Evolutionary conservation across 768 basidiomycete species (phyloP), one percentile per base, ranked within the genome.

Genomic region (Macrolepiota albuminosa): DNA sequence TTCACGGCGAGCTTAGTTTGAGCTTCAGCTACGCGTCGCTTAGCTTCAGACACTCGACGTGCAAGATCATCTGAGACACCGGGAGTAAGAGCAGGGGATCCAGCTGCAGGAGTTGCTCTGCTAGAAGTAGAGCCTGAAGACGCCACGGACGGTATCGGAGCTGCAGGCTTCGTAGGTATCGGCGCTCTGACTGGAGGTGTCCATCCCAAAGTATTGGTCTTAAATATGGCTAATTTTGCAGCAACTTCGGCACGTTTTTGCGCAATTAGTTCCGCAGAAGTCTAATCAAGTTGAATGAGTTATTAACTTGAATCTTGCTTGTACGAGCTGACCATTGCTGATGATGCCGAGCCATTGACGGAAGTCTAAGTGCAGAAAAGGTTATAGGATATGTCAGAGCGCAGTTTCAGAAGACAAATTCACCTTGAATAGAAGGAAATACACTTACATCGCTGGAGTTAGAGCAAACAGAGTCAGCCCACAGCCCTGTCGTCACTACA

Each of bases 211-310:
- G 74, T 70, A 24, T 71, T 71, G 48, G 72, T 78, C 70, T 81
- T 84, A 81, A 92, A 87, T 2, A 86, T 85, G 2, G 93, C 93
- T 26, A 91, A 79, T 71, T 93, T 94, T 16, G 93, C 93, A 11
- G 88, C 81, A 62, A 95, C 87, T 72, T 93, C 89, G 6, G 91
- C 90, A 42, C 87, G 81, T 73, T 91, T 91, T 73, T 89, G 88
- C 24, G 88, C 87, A 57, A 93, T 92, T 66, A 91, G 81, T 34
- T 83, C 88, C 64, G 84, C 83, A 56, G 61, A 45, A 2, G 54
- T 24, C 64, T 63, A 45, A 29, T 29, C 31, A 43, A 43, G 10
- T 43, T 34, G 10, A 10, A 9, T 59, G 33, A 57, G 48, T 39
- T 24, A 59, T 26, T 53, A 56, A 11, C n/a, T 47, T 4, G 36